Conservation (phyloP, 805 yeast genomes). For the Candida hispaniensis region DNA sequence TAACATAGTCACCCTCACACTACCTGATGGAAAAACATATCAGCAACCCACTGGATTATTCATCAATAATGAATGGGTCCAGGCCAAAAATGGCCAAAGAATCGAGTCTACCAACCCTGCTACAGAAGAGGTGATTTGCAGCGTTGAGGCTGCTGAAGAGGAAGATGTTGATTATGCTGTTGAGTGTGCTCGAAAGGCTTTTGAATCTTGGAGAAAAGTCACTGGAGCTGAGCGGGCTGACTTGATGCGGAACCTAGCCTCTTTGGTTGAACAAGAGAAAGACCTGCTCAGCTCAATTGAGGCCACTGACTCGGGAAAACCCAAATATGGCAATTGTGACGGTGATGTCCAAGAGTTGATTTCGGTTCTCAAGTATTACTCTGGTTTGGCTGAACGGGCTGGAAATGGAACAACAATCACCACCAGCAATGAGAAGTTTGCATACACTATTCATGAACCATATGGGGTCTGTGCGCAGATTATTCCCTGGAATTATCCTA, state of each 20-base stretch:
- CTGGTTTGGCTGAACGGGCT: slow-evolving; percentile 86
- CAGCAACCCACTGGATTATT: slow-evolving; percentile 76
- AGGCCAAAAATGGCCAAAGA: slow-evolving; percentile 47
- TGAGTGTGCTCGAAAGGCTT: slow-evolving; percentile 71
- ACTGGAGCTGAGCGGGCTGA: slow-evolving; percentile 61
- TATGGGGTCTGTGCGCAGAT: slow-evolving; percentile 93
- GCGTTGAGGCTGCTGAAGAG: slow-evolving; percentile 61
- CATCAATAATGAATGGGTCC: slow-evolving; percentile 67
- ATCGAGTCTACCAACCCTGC: slow-evolving; percentile 58
- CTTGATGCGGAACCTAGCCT: slow-evolving; percentile 62
- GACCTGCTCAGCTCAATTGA: slow-evolving; percentile 72
- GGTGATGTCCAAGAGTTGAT: slow-evolving; percentile 68
- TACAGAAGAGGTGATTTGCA: slow-evolving; percentile 59
- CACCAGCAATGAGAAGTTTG: slow-evolving; percentile 63
- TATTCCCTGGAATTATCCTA: slow-evolving; percentile 96
- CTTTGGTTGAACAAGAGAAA: slow-evolving; percentile 57
- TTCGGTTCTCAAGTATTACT: slow-evolving; percentile 67
- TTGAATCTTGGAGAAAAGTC: slow-evolving; percentile 57
- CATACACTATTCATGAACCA: slow-evolving; percentile 78
- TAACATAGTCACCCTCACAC: slow-evolving; percentile 20
- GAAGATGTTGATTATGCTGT: slow-evolving; percentile 82
- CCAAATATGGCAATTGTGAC: slow-evolving; percentile 44
- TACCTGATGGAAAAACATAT: slow-evolving; percentile 62
- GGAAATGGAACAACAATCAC: slow-evolving; percentile 59
- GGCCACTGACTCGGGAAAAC: slow-evolving; percentile 83